These are phyloP conservation scores for Russula compacta DNA, from an alignment of 768 basidiomycete genomes.

Conservation along the genomic window DNA sequence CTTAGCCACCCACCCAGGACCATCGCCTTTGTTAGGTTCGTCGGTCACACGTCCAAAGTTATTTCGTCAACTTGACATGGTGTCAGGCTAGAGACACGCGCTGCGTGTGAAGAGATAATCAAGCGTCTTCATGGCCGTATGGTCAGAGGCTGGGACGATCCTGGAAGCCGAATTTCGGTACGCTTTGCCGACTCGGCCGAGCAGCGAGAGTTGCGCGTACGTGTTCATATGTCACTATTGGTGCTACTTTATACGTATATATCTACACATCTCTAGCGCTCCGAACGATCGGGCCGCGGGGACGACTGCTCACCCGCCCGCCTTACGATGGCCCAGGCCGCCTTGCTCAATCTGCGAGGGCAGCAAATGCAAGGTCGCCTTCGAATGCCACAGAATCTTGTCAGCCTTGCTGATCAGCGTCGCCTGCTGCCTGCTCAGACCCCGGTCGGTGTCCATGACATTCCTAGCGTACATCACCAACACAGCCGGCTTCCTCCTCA, in stretches of 20 bases:
- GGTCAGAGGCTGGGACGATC: slow-evolving; percentile 72
- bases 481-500: slow-evolving; percentile 18
- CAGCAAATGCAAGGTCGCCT: slow-evolving; percentile 36
- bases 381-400: slow-evolving; percentile 10
- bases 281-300: slow-evolving; percentile 50
- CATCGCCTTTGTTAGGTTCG: slow-evolving; percentile 74
- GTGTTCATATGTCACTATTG: slow-evolving; percentile 24
- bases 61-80: neutral
- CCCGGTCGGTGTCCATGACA: neutral
- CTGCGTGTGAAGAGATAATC: slow-evolving; percentile 67
- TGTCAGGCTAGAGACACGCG: slow-evolving; percentile 56
- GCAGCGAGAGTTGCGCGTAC: slow-evolving; percentile 65
- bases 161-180: slow-evolving; percentile 69
- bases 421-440: slow-evolving; percentile 13
- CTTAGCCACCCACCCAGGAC: slow-evolving; percentile 68
- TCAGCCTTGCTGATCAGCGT: slow-evolving; percentile 22
- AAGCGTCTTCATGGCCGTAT: slow-evolving; percentile 71
- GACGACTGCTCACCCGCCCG: slow-evolving; percentile 55
- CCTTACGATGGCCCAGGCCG: slow-evolving; percentile 70
- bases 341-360: slow-evolving; percentile 66
- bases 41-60: neutral
- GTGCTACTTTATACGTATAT: neutral
- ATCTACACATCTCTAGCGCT: slow-evolving; percentile 35
- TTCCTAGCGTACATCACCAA: neutral
- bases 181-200: slow-evolving; percentile 73